phyloP scores from a whole-genome alignment of 2,329 filamentous ascomycete species.

The Fusarium illudens region DNA sequence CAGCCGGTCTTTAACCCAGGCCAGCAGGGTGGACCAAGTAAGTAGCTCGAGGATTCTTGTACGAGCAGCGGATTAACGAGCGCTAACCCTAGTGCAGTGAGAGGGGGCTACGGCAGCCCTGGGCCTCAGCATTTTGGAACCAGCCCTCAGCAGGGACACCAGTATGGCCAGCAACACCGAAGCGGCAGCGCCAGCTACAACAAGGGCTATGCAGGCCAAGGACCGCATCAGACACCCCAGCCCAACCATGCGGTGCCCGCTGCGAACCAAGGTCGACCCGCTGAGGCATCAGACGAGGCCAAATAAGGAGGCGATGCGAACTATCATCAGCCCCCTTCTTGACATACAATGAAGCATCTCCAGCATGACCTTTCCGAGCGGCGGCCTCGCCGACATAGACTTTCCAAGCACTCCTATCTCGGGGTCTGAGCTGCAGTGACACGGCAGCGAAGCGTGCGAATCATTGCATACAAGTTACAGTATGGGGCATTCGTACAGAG shows the following conservation, averaged over 20 bases:
- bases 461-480: slow-evolving; percentile 35
- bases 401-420: slow-evolving; percentile 37
- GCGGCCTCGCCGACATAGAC: slow-evolving; percentile 34
- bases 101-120: slow-evolving; percentile 66
- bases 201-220: slow-evolving; percentile 60
- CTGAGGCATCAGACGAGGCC: slow-evolving; percentile 55
- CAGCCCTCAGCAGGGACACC: slow-evolving; percentile 71
- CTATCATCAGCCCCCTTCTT: slow-evolving; percentile 18
- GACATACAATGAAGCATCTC: slow-evolving; percentile 34
- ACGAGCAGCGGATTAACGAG: slow-evolving; percentile 29
- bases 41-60: slow-evolving; percentile 52
- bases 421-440: slow-evolving; percentile 31
- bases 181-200: slow-evolving; percentile 65
- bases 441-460: slow-evolving; percentile 28
- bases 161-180: slow-evolving; percentile 65
- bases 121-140: slow-evolving; percentile 70
- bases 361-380: slow-evolving; percentile 36
- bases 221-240: slow-evolving; percentile 52
- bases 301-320: slow-evolving; percentile 48
- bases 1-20: slow-evolving; percentile 77
- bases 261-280: slow-evolving; percentile 44
- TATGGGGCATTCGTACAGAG: slow-evolving; percentile 34
- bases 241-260: slow-evolving; percentile 47
- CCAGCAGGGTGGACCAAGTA: slow-evolving; percentile 74
- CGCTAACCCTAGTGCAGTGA: slow-evolving; percentile 61